Conservation (phyloP, 495 filamentous ascomycete species). For the Trichoderma parareesei region DNA sequence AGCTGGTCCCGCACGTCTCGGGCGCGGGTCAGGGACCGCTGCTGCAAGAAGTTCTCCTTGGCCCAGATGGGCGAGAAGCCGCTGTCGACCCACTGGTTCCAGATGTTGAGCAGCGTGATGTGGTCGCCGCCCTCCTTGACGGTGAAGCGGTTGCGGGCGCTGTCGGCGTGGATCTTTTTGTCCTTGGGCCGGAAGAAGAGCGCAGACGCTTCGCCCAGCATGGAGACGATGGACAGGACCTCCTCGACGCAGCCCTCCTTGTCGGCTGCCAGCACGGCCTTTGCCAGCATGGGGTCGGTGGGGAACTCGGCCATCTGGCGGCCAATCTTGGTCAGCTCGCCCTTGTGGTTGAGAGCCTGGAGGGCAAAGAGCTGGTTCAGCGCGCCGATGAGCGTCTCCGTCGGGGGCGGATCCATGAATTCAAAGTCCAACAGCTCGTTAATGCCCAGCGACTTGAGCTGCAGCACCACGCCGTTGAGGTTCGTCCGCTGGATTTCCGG, state of each 20-base stretch:
- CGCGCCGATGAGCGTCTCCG: constrained; percentile 83
- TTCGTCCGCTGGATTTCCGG: constrained; percentile 94
- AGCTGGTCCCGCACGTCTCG: constrained; percentile 93
- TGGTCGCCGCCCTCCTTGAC: constrained; percentile 90
- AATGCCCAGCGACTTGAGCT: constrained; percentile 86
- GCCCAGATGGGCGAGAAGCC: constrained; percentile 88
- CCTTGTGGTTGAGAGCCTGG: constrained; percentile 80
- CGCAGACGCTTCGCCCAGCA: constrained; percentile 81
- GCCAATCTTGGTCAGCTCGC: constrained; percentile 84
- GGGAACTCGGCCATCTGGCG: constrained; percentile 97
- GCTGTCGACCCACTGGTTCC: constrained; percentile 92
- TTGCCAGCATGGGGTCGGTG: constrained; percentile 87
- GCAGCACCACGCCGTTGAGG: constrained; percentile 72
- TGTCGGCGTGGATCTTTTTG: constrained; percentile 93
- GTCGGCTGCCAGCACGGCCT: constrained; percentile 82
- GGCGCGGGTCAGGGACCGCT: constrained; percentile 74
- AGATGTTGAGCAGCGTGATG: constrained; percentile 86
- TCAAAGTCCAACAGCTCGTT: constrained; percentile 93
- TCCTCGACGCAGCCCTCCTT: constrained; percentile 88
- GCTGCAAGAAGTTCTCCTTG: constrained; percentile 89
- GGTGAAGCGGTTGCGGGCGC: constrained; percentile 86
- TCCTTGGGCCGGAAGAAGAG: constrained; percentile 96
- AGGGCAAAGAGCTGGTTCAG: constrained; percentile 90
- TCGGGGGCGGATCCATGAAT: constrained; percentile 90
- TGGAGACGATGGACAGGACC: constrained; percentile 87